Evolutionary conservation across 2,329 filamentous ascomycete genomes (phyloP).

Genomic region (Acrodontium crateriforme): DNA sequence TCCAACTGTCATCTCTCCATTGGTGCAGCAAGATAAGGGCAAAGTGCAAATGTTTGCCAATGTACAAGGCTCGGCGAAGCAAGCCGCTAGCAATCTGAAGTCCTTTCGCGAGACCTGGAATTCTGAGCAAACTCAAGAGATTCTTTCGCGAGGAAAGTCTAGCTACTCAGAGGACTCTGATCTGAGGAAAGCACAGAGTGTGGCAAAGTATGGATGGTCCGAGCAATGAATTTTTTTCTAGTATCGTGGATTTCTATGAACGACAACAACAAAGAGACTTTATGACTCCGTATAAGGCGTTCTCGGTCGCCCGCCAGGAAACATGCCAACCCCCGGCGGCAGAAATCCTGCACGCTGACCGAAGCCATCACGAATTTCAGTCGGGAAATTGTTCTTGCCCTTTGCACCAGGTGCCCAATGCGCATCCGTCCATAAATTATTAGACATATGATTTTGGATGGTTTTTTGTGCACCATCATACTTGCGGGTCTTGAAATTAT

Average conservation of each 20-base stretch:
- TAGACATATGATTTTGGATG: constrained; percentile 3
- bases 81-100: constrained; percentile 24
- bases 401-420: constrained; percentile 10
- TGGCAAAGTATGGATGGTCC: constrained; percentile 27
- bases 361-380: no score
- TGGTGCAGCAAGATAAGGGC: constrained; percentile 15
- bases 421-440: constrained; percentile 17
- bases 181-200: constrained; percentile 20
- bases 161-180: constrained; percentile 25
- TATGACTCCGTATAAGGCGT: no score
- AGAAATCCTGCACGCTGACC: no score
- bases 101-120: constrained; percentile 26
- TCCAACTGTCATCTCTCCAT: constrained; percentile 28
- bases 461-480: constrained; percentile 9
- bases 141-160: constrained; percentile 22
- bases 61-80: constrained; percentile 24
- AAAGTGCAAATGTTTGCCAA: constrained; percentile 24
- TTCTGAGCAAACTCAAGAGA: constrained; percentile 21
- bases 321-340: constrained; percentile 10
- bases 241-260: no score
- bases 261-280: no score
- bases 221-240: no score
- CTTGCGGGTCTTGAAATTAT: constrained; percentile 17
- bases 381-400: constrained; percentile 2
- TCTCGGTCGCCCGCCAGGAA: constrained; percentile 19